Conservation (phyloP, 2,329 filamentous ascomycete genomes). For the Botrytis fragariae region DNA sequence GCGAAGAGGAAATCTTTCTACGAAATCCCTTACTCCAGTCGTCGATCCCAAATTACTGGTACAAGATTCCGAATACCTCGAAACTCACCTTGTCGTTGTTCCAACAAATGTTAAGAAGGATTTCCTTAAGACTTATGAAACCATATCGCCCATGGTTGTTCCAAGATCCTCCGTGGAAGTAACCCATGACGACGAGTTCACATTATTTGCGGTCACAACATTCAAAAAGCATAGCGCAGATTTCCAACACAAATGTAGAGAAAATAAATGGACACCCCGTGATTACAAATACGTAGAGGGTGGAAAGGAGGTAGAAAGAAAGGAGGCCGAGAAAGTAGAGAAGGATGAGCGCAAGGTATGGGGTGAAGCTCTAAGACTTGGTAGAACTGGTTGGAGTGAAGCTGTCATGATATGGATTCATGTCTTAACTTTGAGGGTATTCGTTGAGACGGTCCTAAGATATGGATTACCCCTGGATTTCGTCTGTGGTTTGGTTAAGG, state of each 20-base stretch:
- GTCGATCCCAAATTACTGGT: slow-evolving; percentile 78
- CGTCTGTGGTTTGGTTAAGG: slow-evolving; percentile 79
- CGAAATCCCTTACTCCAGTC: slow-evolving; percentile 87
- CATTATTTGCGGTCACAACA: slow-evolving; percentile 80
- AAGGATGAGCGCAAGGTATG: slow-evolving; percentile 89
- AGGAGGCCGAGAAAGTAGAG: slow-evolving; percentile 77
- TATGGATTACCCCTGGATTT: slow-evolving; percentile 92
- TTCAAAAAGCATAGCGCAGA: slow-evolving; percentile 90
- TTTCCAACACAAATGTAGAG: slow-evolving; percentile 87
- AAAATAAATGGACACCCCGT: slow-evolving; percentile 90
- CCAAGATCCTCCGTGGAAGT: slow-evolving; percentile 81
- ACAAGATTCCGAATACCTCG: slow-evolving; percentile 91
- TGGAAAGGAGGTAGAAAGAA: slow-evolving; percentile 82
- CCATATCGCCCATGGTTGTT: slow-evolving; percentile 85
- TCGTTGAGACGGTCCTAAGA: slow-evolving; percentile 95
- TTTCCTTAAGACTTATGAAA: slow-evolving; percentile 87
- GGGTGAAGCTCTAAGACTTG: slow-evolving; percentile 84
- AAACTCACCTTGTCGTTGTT: slow-evolving; percentile 90
- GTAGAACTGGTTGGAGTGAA: slow-evolving; percentile 91
- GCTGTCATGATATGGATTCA: slow-evolving; percentile 96
- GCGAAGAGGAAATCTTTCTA: slow-evolving; percentile 81
- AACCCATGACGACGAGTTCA: slow-evolving; percentile 84
- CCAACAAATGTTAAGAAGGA: slow-evolving; percentile 79
- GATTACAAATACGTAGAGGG: slow-evolving; percentile 93
- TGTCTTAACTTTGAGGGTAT: slow-evolving; percentile 84